These are phyloP conservation scores for Claviceps sorghi DNA, from an alignment of 2,329 filamentous ascomycete species.

Conservation along the genomic window DNA sequence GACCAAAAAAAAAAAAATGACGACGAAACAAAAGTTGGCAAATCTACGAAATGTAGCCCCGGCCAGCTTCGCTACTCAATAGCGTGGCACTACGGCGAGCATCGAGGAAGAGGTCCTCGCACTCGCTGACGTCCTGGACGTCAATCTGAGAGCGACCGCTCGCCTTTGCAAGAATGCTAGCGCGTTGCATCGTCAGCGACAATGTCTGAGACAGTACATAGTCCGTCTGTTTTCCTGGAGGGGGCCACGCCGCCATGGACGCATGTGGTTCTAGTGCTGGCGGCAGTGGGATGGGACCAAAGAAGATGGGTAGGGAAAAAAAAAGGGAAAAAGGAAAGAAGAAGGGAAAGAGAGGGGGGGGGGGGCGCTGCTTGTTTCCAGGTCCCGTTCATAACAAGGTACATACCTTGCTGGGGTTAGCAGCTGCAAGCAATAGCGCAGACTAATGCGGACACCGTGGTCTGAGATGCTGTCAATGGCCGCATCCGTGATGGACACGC, in stretches of 20 bases:
- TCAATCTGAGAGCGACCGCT: constrained; percentile 66
- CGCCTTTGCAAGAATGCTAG: constrained; percentile 73
- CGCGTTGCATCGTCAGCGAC: constrained; percentile 18
- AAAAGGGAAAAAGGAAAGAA: background rate
- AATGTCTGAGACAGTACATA: constrained; percentile 15
- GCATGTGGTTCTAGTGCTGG: background rate
- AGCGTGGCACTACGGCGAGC: constrained; percentile 62
- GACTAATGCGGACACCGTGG: constrained; percentile 74
- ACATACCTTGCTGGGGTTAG: constrained; percentile 65
- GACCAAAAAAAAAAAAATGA: background rate
- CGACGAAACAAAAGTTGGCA: background rate
- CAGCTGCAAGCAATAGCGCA: constrained; percentile 87
- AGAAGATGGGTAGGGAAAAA: background rate
- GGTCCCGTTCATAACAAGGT: background rate
- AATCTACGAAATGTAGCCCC: constrained; percentile 45
- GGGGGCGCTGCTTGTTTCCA: background rate
- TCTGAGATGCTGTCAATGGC: constrained; percentile 78
- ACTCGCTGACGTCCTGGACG: constrained; percentile 62
- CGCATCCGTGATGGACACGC: constrained; percentile 61
- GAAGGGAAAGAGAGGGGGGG: background rate
- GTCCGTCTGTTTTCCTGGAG: background rate
- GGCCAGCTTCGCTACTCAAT: constrained; percentile 46
- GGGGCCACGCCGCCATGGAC: background rate
- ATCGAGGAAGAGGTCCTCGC: constrained; percentile 73
- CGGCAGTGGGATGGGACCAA: background rate